Evolutionary conservation across 768 basidiomycete genomes (phyloP).

Genomic region (Tephrocybe sp.): DNA sequence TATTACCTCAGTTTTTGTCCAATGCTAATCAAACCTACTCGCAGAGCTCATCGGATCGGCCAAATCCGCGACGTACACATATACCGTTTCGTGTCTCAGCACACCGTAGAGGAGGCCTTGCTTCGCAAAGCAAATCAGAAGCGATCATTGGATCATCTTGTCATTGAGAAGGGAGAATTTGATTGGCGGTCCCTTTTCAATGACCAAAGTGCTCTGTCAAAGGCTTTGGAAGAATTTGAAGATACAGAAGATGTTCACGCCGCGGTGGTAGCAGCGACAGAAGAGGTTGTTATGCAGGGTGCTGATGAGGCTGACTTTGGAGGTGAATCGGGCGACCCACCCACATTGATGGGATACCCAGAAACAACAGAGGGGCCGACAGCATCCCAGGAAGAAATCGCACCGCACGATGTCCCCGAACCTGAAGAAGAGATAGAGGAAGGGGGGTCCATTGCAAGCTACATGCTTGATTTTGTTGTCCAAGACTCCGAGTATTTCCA

Average conservation of each 20-base stretch:
- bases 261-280: constrained; percentile 72
- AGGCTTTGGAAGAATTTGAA: constrained; percentile 81
- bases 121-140: constrained; percentile 98
- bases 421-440: constrained; percentile 51
- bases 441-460: constrained; percentile 78
- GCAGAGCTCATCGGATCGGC: constrained; percentile 95
- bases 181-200: constrained; percentile 88
- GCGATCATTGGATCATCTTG: constrained; percentile 83
- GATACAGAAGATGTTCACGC: constrained; percentile 87
- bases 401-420: constrained; percentile 34
- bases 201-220: constrained; percentile 64
- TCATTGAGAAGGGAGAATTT: constrained; percentile 93
- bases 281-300: constrained; percentile 71
- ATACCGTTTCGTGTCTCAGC: constrained; percentile 87
- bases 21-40: background rate
- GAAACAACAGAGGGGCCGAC: constrained; percentile 8
- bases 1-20: background rate
- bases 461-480: constrained; percentile 74
- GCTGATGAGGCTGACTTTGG: constrained; percentile 83
- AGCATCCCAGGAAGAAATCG: constrained; percentile 22
- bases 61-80: constrained; percentile 97
- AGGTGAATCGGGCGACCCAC: constrained; percentile 35
- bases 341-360: constrained; percentile 13
- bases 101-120: constrained; percentile 96
- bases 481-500: constrained; percentile 68